Base-by-base conservation (phyloP, 352 stramenopile genomes). In the Phytophthora ohioensis region DNA sequence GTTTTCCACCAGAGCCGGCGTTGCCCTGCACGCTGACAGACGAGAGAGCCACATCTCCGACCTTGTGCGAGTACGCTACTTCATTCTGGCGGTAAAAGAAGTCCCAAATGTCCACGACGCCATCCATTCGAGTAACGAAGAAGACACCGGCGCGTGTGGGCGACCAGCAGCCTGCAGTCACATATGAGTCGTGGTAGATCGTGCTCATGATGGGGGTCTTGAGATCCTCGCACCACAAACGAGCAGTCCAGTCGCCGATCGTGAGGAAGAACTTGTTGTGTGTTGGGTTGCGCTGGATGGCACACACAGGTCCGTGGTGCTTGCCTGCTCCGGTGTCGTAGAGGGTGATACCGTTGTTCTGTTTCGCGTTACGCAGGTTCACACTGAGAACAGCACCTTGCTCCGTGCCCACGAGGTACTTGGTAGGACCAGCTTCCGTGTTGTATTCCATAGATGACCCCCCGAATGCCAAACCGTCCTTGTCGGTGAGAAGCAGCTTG, bases 181-280 rank as follows among this genome's bases (percentile, higher is more conserved):
- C 85, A 69, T 99, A 99, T 58, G 93, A 97, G 58, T 93, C 86
- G 80, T 98, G 94, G 77, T 99, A 99, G 35, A 93, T 96, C 0
- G 97, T 99, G 68, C 93, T 99, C 88, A 99, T 98, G 76, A 99
- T 99, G 10, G 97, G 97, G 38, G 95, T 99, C 74, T 98, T 98
- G 51, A 99, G 77, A 70, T 99, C 97, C 53, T 99, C 97, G 59
- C 93, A 97, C 97, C 97, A 99, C 56, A 99, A 88, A 30, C 92
- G 84, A 49, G 97, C 95, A 12, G 95, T 99, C 97, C 97, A 99
- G 80, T 99, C 97, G 15, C 97, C 97, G 32, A 99, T 94, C 11
- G 96, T 99, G 80, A 99, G 91, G 80, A 99, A 99, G 69, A 98
- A 99, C 73, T 99, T 99, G 79, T 97, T 98, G 73, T 99, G 93